These are phyloP conservation scores for Cytospora piceicola DNA, from an alignment of 2,329 filamentous ascomycete genomes.

Conservation along the genomic window DNA sequence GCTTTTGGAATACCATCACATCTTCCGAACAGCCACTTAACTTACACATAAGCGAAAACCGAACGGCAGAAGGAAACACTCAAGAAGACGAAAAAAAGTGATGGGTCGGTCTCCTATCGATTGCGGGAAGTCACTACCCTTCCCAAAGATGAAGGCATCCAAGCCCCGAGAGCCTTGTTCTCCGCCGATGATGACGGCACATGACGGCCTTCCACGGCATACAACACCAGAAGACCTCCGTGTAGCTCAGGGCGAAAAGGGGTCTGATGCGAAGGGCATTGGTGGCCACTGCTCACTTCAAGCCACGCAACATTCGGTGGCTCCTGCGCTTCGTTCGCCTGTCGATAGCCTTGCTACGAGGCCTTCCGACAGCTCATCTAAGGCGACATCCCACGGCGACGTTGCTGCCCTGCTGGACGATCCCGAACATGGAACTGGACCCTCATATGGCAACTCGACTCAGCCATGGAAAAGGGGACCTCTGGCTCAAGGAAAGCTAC, in stretches of 20 bases:
- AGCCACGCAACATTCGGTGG: neutral
- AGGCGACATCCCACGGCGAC: neutral
- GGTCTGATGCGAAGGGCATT: neutral
- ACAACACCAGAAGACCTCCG: neutral
- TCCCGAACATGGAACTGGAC: neutral
- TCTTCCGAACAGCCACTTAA: neutral
- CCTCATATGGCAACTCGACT: neutral
- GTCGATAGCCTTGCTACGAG: neutral
- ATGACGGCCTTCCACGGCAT: neutral
- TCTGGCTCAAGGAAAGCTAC: neutral
- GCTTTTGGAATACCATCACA: neutral
- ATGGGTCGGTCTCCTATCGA: neutral
- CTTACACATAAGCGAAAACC: neutral
- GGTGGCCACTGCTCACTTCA: neutral
- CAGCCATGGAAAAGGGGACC: neutral
- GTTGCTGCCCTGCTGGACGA: neutral
- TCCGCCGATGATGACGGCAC: neutral
- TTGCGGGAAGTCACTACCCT: neutral
- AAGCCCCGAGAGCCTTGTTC: neutral
- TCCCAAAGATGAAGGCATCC: neutral
- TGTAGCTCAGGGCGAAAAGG: neutral
- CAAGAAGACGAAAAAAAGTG: neutral
- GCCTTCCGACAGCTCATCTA: neutral
- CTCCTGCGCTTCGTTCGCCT: neutral
- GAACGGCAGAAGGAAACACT: neutral